Base-by-base conservation (phyloP, 768 basidiomycete genomes). In the Dictyophora rubrovolvata region DNA sequence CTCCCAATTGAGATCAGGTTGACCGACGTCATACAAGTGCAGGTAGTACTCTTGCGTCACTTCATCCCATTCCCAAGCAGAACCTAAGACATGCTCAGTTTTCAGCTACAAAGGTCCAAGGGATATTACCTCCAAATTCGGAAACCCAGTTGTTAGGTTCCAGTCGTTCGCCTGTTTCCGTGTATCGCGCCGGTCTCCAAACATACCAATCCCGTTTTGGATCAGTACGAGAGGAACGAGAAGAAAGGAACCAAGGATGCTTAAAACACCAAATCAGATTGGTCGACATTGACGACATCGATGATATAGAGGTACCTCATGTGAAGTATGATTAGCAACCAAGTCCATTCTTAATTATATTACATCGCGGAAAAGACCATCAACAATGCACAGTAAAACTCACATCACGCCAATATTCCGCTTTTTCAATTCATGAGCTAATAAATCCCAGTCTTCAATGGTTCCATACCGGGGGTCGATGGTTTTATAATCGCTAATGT, bases 1-100 rank as follows among this genome's bases (percentile, higher is more conserved):
- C 54, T 87, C 84, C 86, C 85, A 89, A 66, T 90, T 88, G 16
- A 89, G 68, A 66, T 89, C 88, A 0, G 86, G 87, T 71, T 87
- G 86, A 65, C 86, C 78, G 9, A 74, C 65, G 55, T 79, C 71
- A 69, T 81, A 89, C 1, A 87, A 64, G 69, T 88, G 86, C 56
- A 88, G 79, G 67, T 87, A 87, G 63, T 85, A 89, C 69, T 89
- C 85, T 18, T 80, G 71, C 3, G 84, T 84, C 11, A 63, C 64
- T 60, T 79, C 77, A 70, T 87, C 84, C 63, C 79, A 86, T 20
- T 83, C 79, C 88, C 88, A 89, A 11, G 80, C 83, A 0, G 85
- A 81, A 12, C 82, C 82, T 83, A 66, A n/a, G 22, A 18, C 20
- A 36, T 14, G 1, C 20, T 36, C 23, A 48, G 28, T 2, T 28